Evolutionary conservation across 169 alveolate species (phyloP).

Genomic region (Eimeria zaria): DNA sequence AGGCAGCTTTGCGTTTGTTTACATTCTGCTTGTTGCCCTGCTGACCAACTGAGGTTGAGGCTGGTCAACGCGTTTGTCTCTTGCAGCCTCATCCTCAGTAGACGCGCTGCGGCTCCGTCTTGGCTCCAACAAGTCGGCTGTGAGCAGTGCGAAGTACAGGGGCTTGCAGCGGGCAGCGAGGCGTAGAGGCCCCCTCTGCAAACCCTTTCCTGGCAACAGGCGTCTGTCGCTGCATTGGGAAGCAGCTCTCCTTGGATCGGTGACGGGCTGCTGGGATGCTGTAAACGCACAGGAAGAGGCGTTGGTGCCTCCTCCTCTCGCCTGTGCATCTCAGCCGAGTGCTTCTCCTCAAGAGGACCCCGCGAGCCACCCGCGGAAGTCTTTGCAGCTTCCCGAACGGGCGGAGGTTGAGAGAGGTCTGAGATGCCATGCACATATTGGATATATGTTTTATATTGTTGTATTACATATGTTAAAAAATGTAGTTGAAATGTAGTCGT

Average conservation of each 20-base stretch:
- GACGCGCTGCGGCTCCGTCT: background rate
- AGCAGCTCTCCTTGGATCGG: background rate
- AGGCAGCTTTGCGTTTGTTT: background rate
- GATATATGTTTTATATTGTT: no score
- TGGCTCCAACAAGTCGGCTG: slow-evolving; percentile 4
- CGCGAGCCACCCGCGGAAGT: background rate
- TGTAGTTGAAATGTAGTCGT: no score
- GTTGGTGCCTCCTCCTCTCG: background rate
- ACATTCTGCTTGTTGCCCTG: background rate
- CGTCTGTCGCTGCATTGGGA: background rate
- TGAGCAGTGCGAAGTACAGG: background rate
- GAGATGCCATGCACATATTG: background rate
- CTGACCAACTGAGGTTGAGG: background rate
- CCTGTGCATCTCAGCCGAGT: background rate
- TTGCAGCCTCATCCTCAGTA: background rate
- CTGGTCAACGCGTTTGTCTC: background rate
- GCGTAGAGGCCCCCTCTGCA: background rate
- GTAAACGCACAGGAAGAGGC: background rate
- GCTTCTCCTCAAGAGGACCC: background rate
- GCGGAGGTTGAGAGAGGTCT: background rate
- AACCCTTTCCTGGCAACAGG: background rate
- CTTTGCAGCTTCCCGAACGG: background rate
- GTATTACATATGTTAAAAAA: no score
- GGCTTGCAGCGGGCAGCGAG: background rate
- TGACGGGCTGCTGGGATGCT: background rate